Base-by-base conservation (phyloP, 2,329 filamentous ascomycete genomes). In the Decorospora gaudefroyi region DNA sequence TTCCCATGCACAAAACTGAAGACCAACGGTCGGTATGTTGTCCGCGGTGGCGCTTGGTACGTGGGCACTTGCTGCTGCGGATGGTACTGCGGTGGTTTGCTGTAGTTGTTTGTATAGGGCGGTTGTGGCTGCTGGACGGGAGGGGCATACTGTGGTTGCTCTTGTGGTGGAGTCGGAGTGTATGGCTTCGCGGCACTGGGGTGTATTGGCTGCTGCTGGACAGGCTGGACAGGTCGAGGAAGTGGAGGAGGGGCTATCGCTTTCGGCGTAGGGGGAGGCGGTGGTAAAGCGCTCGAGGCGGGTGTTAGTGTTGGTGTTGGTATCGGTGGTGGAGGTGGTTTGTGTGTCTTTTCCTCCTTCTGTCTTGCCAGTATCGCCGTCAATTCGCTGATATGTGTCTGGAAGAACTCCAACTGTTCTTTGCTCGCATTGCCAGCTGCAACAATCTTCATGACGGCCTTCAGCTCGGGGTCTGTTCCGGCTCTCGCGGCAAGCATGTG, bases 371-470 rank as follows among this genome's bases (percentile, higher is more conserved):
- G 62, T 32, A 75, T 70, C n/a, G 62, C 63, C 2, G 86, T 90
- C 43, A 93, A 79, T 63, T 90, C 84, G 59, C 90, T 86, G 50
- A 93, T 93, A 28, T 93, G 88, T 34, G 78, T 79, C 64, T 93
- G 88, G 57, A 93, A 93, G 50, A 84, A 81, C 32, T 83, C 82
- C 9, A 93, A 72, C 64, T 93, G 87, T 10, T 83, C 80, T 25
- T 82, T 79, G 9, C 81, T 83, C 0, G 88, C 88, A 55, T 85
- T 80, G 1, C 88, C 88, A 18, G 85, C 83, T 0, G 88, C 88
- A 0, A 93, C 88, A 39, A 88, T 82, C 66, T 89, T 89, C 88
- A 93, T 93, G 0, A 93, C 75, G 23, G 86, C 83, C 44, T 90
- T 85, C 7, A 93, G 74, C 42, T 86, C 78, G 0, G 83, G 79